Base-by-base conservation (phyloP, 148 eudicot species). In the Limonium bicolor region DNA sequence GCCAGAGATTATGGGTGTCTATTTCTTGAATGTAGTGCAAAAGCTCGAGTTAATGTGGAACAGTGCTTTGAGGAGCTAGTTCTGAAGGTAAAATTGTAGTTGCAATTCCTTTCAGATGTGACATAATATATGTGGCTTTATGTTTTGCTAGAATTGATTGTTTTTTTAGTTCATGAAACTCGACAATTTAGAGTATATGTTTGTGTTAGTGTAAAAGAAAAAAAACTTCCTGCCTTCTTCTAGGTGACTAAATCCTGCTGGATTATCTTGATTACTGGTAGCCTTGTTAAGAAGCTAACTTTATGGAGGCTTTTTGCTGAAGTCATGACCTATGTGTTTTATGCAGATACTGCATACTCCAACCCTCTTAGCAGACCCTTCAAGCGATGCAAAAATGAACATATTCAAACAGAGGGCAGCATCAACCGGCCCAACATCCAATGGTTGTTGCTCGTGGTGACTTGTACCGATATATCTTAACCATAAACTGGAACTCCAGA, bases 51-150 rank as follows among this genome's bases (percentile, higher is more conserved):
- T 52, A 77, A 77, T 45, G 85, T 77, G 35, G 78, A 73, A 61
- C 85, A 77, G 35, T 77, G 85, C 57, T 77, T 73, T 43, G 85
- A 77, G 58, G 85, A 77, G 51, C 76, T 77, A 25, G 85, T 73
- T 48, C 25, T 77, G 53, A 77, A 77, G 85, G 84, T 69, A 54
- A 25, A n/a, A n/a, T n/a, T n/a, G n/a, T n/a, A n/a, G n/a, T n/a
- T n/a, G n/a, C n/a, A n/a, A n/a, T n/a, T 21, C 29, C 17, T 7
- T 12, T 41, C 5, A 41, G 4, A 5, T 41, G 27, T 22, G 3
- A 22, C 11, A 6, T 39, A 18, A 10, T 39, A 18, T 6, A 19
- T 18, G 24, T 3, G 9, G 27, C 1, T 20, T 25, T 43, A 6
- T 41, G 48, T 20, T 23, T n/a, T 43, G 48, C 24, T 18, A 18